Evolutionary conservation across 768 basidiomycete species (phyloP), one percentile per base, ranked within the genome.

Genomic region (Rubroboletus pulcherrimus): DNA sequence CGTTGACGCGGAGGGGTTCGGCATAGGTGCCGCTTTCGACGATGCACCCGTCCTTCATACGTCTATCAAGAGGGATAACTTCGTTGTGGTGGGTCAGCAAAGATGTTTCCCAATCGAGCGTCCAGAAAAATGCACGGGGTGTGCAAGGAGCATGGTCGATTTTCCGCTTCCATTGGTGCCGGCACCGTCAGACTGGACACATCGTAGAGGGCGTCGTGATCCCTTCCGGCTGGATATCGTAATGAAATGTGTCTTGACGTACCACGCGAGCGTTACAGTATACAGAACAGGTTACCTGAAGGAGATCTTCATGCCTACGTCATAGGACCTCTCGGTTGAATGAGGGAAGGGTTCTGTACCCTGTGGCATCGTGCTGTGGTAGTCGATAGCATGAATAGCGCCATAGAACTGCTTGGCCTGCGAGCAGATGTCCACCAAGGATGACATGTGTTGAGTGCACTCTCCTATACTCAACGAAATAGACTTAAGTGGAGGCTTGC

Each of bases 101-200:
- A 30, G 14, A 24, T 7, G 42, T n/a, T 6, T 24, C 4, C 14
- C 4, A 17, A 42, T 42, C 7, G 40, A 7, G n/a, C n/a, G 11
- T 31, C 43, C 29, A 30, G 29, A 17, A 9, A 45, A 30, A n/a
- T n/a, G n/a, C n/a, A n/a, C n/a, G n/a, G n/a, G n/a, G n/a, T n/a
- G n/a, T n/a, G n/a, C n/a, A n/a, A n/a, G n/a, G n/a, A n/a, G n/a
- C 19, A 83, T 45, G 2, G 69, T 55, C 11, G 66, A 69, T 51
- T 69, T 69, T 11, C 68, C 68, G 40, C 66, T 66, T 0, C 68
- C 66, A 37, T 69, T 69, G 33, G 54, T 52, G 24, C 71, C n/a
- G n/a, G n/a, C n/a, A n/a, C n/a, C n/a, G n/a, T n/a, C n/a, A n/a
- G n/a, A n/a, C n/a, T n/a, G n/a, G n/a, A n/a, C n/a, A n/a, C 60